These are phyloP conservation scores for Cladosporium austrohemisphaericum DNA, from an alignment of 2,329 filamentous ascomycete species.

Conservation along the genomic window DNA sequence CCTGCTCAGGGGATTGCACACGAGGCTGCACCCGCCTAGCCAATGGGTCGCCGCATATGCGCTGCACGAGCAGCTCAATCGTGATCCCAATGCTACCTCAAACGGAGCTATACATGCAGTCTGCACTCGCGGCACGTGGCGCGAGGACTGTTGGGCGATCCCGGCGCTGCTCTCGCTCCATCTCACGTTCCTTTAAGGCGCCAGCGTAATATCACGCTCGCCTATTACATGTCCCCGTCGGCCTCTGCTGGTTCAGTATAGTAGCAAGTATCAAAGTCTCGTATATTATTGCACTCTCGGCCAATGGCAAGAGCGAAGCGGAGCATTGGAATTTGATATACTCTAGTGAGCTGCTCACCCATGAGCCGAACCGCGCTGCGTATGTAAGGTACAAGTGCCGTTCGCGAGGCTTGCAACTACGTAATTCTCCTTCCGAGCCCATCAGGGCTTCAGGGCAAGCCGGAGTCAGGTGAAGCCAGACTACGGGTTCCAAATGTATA, in stretches of 20 bases:
- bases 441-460: no score
- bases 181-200: not conserved
- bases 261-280: not conserved
- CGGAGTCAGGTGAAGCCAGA: no score
- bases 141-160: not conserved
- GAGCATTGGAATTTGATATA: no score
- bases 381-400: constrained; percentile 9
- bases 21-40: constrained; percentile 2
- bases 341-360: no score
- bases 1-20: not conserved
- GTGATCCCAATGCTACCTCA: constrained; percentile 10
- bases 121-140: constrained; percentile 7
- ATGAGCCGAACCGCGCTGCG: constrained; percentile 1
- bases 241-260: not conserved
- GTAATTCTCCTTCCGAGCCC: no score
- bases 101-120: constrained; percentile 6
- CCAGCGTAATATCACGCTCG: constrained; percentile 1
- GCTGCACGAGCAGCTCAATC: constrained; percentile 8
- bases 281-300: not conserved
- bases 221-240: not conserved
- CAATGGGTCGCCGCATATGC: constrained; percentile 5
- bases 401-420: no score
- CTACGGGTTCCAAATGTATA: no score
- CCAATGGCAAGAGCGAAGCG: not conserved
- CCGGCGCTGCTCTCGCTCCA: not conserved